Evolutionary conservation across 2,329 filamentous ascomycete species (phyloP), one percentile per base, ranked within the genome.

Genomic region (Blumeria hordei): DNA sequence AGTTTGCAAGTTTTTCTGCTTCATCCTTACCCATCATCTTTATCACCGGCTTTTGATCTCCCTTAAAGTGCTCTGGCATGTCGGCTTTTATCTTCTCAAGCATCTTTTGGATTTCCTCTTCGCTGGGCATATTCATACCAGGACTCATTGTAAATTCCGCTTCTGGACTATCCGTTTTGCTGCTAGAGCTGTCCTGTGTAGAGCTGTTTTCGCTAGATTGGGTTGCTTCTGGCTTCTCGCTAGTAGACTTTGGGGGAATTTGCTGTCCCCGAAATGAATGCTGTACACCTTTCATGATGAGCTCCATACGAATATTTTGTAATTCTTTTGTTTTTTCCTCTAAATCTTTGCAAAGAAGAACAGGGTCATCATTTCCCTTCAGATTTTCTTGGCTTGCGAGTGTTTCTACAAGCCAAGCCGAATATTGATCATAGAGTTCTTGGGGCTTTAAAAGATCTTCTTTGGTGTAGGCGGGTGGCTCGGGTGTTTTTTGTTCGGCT

Each of bases 391-490:
- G 90, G 61, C 76, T 74, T 2, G 74, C 71, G 51, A 85, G 69
- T 64, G 84, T 82, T 59, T 83, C 76, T 35, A 80, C 75, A 18
- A 98, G 73, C 90, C 90, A 98, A 18, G 74, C 71, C 14, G 74
- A 70, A 16, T 81, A 77, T 12, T 76, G 74, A 33, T 78, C 74
- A 63, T 81, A 77, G 16, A 79, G 69, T 10, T 76, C 72, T 54
- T 80, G 75, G 28, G 92, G 71, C 51, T 74, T 70, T 44, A 74
- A 72, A 35, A 94, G 71, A 63, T 96, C 88, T 34, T 82, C 77
- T 8, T 78, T 69, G 0, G 75, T 81, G 69, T 93, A 93, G 39
- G 83, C 70, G 16, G 82, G 77, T 44, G 81, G 76, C 28, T 76
- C 69, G 16, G 78, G 74, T 0, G 76, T 75, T 69, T 68, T 49